A percentile compares a stretch with the other conserved stretches of the same genome.
phyloP scores from a whole-genome alignment of 2,329 filamentous ascomycete genomes.

The Sclerotinia trifoliorum region DNA sequence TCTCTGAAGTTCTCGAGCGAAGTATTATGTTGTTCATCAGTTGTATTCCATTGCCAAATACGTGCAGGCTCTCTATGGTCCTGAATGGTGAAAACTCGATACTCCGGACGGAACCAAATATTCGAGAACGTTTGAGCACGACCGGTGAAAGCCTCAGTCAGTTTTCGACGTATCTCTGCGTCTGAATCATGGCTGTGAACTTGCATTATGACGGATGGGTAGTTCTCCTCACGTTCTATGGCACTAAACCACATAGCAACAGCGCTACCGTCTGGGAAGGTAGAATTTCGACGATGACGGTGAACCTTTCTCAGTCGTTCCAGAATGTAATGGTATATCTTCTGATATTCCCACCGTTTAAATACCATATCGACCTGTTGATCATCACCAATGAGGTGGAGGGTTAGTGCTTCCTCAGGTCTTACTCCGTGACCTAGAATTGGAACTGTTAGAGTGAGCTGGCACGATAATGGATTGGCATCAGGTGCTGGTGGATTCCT shows the following conservation, averaged over 20 bases:
- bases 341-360: neutral
- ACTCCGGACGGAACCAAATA: slow-evolving; percentile 31
- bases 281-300: neutral
- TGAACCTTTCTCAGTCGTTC: slow-evolving; percentile 2
- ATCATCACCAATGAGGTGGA: slow-evolving; percentile 15
- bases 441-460: neutral
- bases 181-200: neutral
- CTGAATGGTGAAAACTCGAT: slow-evolving; percentile 20
- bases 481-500: neutral
- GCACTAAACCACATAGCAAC: slow-evolving; percentile 22
- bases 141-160: neutral
- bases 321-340: neutral
- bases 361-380: neutral
- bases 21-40: neutral
- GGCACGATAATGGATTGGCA: neutral
- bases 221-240: slow-evolving; percentile 9
- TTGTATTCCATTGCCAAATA: slow-evolving; percentile 17
- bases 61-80: neutral
- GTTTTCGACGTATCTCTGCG: neutral
- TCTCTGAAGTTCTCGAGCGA: neutral
- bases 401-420: neutral
- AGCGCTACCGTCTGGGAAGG: neutral
- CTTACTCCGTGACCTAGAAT: neutral
- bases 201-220: slow-evolving; percentile 1
- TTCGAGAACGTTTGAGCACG: slow-evolving; percentile 7